Conservation (phyloP, 2,329 filamentous ascomycete genomes). For the Purpureocillium lavendulum region DNA sequence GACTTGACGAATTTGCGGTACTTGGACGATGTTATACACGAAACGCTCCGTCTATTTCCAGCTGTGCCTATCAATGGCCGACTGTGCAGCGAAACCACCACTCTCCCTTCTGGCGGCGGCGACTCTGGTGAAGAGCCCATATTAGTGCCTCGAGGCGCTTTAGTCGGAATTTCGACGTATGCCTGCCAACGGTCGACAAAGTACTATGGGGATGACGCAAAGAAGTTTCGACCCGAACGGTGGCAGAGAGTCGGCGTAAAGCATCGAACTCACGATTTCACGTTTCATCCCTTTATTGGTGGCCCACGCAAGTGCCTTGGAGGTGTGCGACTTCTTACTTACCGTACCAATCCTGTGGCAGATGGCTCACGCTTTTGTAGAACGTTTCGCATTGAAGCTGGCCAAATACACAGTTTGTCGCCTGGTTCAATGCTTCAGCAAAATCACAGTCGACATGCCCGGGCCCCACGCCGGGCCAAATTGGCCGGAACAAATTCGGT, state of each 20-base stretch:
- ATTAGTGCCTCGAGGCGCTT: too few relatives aligned
- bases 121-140: too few relatives aligned
- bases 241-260: neutral
- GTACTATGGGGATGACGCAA: too few relatives aligned
- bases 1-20: slow-evolving; percentile 3
- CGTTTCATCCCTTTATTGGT: slow-evolving; percentile 7
- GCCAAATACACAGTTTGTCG: slow-evolving; percentile 7
- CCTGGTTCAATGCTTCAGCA: slow-evolving; percentile 4
- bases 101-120: too few relatives aligned
- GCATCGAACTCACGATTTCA: slow-evolving; percentile 2
- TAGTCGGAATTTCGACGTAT: too few relatives aligned
- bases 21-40: slow-evolving; percentile 3
- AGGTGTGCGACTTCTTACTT: slow-evolving; percentile 1
- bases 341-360: too few relatives aligned
- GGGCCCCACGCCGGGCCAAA: neutral
- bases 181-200: too few relatives aligned
- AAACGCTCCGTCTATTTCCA: slow-evolving; percentile 5
- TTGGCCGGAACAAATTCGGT: slow-evolving; percentile 5
- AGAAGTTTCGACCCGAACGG: too few relatives aligned
- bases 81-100: slow-evolving; percentile 1
- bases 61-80: slow-evolving; percentile 6
- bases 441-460: slow-evolving; percentile 1
- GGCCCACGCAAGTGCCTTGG: slow-evolving; percentile 7
- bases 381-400: slow-evolving; percentile 6
- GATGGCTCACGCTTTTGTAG: slow-evolving; percentile 2